These are phyloP conservation scores for Tuber borchii DNA, from an alignment of 495 filamentous ascomycete genomes.

Conservation along the genomic window DNA sequence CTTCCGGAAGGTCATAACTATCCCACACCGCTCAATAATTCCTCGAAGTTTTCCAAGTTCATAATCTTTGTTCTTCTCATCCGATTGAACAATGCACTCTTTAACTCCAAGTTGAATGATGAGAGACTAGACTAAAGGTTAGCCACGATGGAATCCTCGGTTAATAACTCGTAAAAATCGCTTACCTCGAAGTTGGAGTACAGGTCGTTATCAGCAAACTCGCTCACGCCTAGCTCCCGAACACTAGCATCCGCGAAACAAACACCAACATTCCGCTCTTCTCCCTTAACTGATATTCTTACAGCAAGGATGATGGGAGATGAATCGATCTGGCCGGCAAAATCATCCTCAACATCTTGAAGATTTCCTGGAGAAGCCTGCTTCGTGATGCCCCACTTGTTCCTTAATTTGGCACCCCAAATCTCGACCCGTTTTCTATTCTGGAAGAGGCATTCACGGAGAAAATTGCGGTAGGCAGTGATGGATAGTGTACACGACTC, in stretches of 20 bases:
- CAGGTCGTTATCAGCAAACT: slow-evolving; percentile 95
- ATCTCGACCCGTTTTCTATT: slow-evolving; percentile 88
- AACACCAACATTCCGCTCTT: slow-evolving; percentile 81
- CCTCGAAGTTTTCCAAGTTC: slow-evolving; percentile 80
- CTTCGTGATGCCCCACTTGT: slow-evolving; percentile 85
- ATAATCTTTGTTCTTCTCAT: slow-evolving; percentile 73
- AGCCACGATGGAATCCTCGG: background rate
- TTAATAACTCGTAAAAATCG: background rate
- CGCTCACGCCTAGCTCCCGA: slow-evolving; percentile 89
- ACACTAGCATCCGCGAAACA: slow-evolving; percentile 98
- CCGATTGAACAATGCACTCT: slow-evolving; percentile 77
- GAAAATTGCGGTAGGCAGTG: slow-evolving; percentile 91
- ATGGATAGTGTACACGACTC: slow-evolving; percentile 88
- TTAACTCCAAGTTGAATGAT: slow-evolving; percentile 94
- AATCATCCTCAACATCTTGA: slow-evolving; percentile 94
- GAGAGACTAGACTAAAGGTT: slow-evolving; percentile 50
- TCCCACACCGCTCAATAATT: slow-evolving; percentile 85
- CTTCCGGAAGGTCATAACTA: slow-evolving; percentile 75
- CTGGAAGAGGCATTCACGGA: slow-evolving; percentile 86
- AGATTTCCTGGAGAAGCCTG: slow-evolving; percentile 92
- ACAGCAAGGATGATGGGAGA: slow-evolving; percentile 91
- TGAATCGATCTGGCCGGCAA: slow-evolving; percentile 77
- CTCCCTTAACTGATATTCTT: slow-evolving; percentile 79
- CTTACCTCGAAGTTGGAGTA: slow-evolving; percentile 86
- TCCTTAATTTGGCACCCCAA: slow-evolving; percentile 66